These are phyloP conservation scores for Yarrowia sp. DNA, from an alignment of 805 yeast species.

Conservation along the genomic window DNA sequence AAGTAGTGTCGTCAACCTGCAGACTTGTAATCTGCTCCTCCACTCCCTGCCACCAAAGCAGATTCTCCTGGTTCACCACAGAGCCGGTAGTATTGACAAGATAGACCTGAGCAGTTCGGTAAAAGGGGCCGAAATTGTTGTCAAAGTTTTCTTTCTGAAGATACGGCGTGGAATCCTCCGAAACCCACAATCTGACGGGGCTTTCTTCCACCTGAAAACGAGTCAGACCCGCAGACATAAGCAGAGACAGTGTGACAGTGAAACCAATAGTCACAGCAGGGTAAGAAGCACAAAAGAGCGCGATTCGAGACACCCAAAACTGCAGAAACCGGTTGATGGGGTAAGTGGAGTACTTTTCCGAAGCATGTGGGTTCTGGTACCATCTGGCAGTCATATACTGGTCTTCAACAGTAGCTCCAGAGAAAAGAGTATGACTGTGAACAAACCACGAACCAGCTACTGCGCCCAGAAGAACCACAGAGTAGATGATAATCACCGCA, in stretches of 20 bases:
- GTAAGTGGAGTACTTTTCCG: constrained; percentile 37
- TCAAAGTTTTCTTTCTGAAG: constrained; percentile 68
- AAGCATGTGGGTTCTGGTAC: constrained; percentile 11
- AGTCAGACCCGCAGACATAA: constrained; percentile 42
- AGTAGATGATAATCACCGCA: constrained; percentile 52
- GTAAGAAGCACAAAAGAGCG: constrained; percentile 55
- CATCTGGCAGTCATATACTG: constrained; percentile 6
- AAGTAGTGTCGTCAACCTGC: constrained; percentile 37
- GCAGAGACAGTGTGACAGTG: constrained; percentile 43
- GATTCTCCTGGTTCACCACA: constrained; percentile 63
- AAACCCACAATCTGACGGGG: constrained; percentile 89
- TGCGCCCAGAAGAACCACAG: constrained; percentile 32
- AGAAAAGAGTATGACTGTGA: not conserved
- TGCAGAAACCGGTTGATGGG: constrained; percentile 50
- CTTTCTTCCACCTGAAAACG: constrained; percentile 63
- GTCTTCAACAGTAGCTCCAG: not conserved
- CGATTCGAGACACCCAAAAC: constrained; percentile 48
- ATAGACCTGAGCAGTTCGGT: constrained; percentile 79
- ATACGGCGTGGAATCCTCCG: constrained; percentile 66
- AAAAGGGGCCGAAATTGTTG: constrained; percentile 84
- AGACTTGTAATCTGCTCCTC: constrained; percentile 52
- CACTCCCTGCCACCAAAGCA: constrained; percentile 86
- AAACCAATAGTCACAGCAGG: constrained; percentile 57
- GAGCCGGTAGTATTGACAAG: constrained; percentile 65
- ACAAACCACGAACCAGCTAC: constrained; percentile 5